Base-by-base conservation (phyloP, 2,329 filamentous ascomycete species). In the Periconia sp. region DNA sequence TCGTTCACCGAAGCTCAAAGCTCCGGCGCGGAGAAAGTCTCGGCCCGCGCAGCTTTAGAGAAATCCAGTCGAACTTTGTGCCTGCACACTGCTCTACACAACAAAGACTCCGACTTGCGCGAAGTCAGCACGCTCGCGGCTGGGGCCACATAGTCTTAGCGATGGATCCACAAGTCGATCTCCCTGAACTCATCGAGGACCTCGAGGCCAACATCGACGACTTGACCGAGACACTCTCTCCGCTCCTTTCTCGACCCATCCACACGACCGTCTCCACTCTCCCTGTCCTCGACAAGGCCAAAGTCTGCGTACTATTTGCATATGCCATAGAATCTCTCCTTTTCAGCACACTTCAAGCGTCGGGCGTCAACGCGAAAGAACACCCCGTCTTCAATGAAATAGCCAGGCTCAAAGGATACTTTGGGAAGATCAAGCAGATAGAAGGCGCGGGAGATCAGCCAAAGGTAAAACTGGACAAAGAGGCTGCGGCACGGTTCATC, bases 221-320 rank as follows among this genome's bases (percentile, higher is more conserved):
- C 41, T 80, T 97, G 33, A 84, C 95, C 65, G 81, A 85, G 24
- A 78, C 82, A 4, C 78, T 97, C 19, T 73, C 82, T 50, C 90
- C 92, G n/a, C 74, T 97, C 5, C 73, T 95, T 18, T 76, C 78
- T 24, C 78, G 79, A 36, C 70, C 80, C 1, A 73, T 96, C 30
- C 76, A 83, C 36, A 82, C 86, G 28, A 81, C 83, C 43, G 84
- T 89, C 4, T 85, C 84, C 41, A 90, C 90, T 65, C 78, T 97
- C 6, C 92, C 92, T 2, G 79, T 97, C n/a, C 79, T 99, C 48
- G 92, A 97, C 76, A 92, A 90, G 74, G 91, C 94, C 6, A 96
- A 97, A 73, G 84, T 96, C 46, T 90, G 95, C 66, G 86, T 94
- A n/a, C 78, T 95, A 15, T 79, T 86, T 37, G 87, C 90, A 13